phyloP scores from a whole-genome alignment of 2,329 filamentous ascomycete species.

The Pyricularia grisea region DNA sequence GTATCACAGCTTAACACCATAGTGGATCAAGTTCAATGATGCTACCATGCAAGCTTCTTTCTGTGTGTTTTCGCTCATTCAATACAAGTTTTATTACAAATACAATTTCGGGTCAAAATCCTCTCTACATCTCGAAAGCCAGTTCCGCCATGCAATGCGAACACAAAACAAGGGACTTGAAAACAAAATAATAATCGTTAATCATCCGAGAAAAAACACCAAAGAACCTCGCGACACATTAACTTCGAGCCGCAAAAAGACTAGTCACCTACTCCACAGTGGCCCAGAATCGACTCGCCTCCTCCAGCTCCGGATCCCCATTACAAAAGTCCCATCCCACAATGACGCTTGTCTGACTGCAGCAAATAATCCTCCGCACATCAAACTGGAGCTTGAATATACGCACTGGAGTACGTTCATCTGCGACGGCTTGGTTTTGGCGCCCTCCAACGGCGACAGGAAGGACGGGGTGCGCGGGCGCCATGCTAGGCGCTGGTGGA shows the following conservation, averaged over 20 bases:
- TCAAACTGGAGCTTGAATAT: slow-evolving; percentile 98
- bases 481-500: background rate
- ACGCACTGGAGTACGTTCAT: slow-evolving; percentile 40
- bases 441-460: slow-evolving; percentile 3
- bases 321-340: slow-evolving; percentile 98
- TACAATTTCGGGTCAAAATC: background rate
- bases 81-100: background rate
- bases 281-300: slow-evolving; percentile 70
- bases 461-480: slow-evolving; percentile 8
- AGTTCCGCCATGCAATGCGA: background rate
- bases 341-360: slow-evolving; percentile 82
- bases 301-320: slow-evolving; percentile 68
- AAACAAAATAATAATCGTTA: background rate
- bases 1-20: background rate
- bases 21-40: background rate
- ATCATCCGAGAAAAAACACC: background rate
- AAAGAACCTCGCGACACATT: background rate
- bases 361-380: slow-evolving; percentile 85
- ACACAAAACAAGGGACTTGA: background rate
- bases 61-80: background rate
- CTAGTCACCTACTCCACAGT: slow-evolving; percentile 36
- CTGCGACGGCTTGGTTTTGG: slow-evolving; percentile 17
- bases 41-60: background rate
- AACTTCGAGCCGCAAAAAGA: background rate
- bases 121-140: background rate